Evolutionary conservation across 345 rosid genomes (phyloP), one percentile per base, ranked within the genome.

Genomic region (Pugionium dolabratum): DNA sequence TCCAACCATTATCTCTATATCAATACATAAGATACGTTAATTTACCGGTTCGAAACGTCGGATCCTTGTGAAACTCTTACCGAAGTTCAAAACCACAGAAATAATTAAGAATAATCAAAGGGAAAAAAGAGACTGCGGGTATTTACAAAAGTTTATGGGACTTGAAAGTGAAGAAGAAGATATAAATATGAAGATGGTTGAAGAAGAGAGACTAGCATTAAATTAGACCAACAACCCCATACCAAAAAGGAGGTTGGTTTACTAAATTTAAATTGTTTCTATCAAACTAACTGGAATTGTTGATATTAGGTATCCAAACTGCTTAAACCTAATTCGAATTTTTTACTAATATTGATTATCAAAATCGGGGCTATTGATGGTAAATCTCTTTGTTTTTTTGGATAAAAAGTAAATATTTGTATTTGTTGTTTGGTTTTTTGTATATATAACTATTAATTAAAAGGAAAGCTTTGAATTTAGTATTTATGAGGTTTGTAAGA

Each of bases 141-240:
- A 58, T 43, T 18, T 57, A 46, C 51, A 59, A 43, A 18, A 44
- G 71, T 49, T 10, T 30, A 36, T 25, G 55, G 42, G 29, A 28
- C 8, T 59, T 60, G 46, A 35, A 59, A 65, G 67, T 51, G 77
- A 59, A 54, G 72, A 52, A 59, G 72, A 73, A 36, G 63, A 59
- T 61, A 74, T 74, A 74, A 74, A 74, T 74, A 67, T 35, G 77
- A 74, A 73, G 72, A 73, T 64, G 70, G 75, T 54, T 54, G 75
- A 56, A 58, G 75, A 66, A 66, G 67, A 67, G 52, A 69, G 55
- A 77, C 66, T n/a, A 66, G 86, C 90, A 86, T 81, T 89, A 80
- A 89, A 89, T 84, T 75, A 67, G 82, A 67, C 79, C 84, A 86
- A 82, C 92, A 84, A 89, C 96, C 79, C 82, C 82, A 74, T 80